Evolutionary conservation across 345 rosid genomes (phyloP).

Genomic region (Pistacia atlantica): DNA sequence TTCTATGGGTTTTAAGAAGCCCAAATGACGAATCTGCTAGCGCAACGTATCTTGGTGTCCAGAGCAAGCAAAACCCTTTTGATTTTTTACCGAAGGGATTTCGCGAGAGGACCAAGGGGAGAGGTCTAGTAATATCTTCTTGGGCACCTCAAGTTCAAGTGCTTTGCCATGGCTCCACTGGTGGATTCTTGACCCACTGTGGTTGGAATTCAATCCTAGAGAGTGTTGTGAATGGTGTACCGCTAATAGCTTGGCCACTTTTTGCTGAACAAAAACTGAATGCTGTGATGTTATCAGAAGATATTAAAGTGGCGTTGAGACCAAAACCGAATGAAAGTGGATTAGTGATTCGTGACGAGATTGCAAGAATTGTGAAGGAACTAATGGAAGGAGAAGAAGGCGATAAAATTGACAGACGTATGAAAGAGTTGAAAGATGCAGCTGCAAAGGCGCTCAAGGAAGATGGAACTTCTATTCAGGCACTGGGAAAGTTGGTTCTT

Average conservation of each 20-base stretch:
- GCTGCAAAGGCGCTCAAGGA: constrained; percentile 5
- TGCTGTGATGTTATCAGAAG: constrained; percentile 26
- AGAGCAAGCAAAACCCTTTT: constrained; percentile 10
- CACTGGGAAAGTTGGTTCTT: not conserved
- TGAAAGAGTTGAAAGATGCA: constrained; percentile 32
- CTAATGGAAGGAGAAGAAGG: constrained; percentile 42
- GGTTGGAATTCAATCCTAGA: constrained; percentile 16
- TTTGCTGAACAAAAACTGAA: constrained; percentile 44
- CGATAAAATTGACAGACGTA: constrained; percentile 17
- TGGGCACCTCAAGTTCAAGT: constrained; percentile 22
- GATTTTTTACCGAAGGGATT: constrained; percentile 35
- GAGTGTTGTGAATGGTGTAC: constrained; percentile 31
- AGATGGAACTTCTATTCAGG: not conserved
- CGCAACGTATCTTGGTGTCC: constrained; percentile 5
- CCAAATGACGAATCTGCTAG: constrained; percentile 14
- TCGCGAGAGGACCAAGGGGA: constrained; percentile 22
- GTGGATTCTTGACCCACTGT: constrained; percentile 18
- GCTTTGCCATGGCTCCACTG: constrained; percentile 14
- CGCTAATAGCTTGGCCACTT: constrained; percentile 41
- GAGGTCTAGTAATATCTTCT: not conserved
- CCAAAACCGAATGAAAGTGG: constrained; percentile 16
- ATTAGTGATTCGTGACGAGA: constrained; percentile 28
- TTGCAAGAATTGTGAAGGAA: constrained; percentile 23
- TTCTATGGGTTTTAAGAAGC: constrained; percentile 26
- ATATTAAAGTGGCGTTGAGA: constrained; percentile 24